phyloP scores from a whole-genome alignment of 768 basidiomycete genomes.

The Agaricus sinodeliciosus region DNA sequence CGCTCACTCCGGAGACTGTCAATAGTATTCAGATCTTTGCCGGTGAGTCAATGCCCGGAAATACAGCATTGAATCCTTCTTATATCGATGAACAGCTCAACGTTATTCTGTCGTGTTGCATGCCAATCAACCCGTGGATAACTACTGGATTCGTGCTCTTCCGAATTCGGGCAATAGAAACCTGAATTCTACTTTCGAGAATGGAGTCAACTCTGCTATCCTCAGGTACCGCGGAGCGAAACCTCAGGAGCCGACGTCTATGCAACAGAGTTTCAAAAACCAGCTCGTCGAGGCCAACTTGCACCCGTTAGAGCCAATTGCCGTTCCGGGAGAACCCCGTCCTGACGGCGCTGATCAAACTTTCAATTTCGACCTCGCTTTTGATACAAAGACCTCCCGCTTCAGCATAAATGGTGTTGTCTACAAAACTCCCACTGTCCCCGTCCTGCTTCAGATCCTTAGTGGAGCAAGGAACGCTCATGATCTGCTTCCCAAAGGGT shows the following conservation, averaged over 20 bases:
- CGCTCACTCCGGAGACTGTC: conserved; percentile 21
- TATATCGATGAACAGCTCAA: conserved; percentile 21
- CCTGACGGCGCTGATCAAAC: conserved; percentile 36
- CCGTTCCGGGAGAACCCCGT: conserved; percentile 26
- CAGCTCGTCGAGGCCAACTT: conserved; percentile 32
- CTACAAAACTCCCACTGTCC: conserved; percentile 18
- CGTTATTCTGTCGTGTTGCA: conserved; percentile 37
- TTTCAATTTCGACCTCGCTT: conserved; percentile 25
- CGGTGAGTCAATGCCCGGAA: conserved; percentile 30
- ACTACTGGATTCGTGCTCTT: conserved; percentile 49
- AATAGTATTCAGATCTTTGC: conserved; percentile 35
- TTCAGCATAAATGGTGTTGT: conserved; percentile 7
- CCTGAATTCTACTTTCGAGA: conserved; percentile 20
- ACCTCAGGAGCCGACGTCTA: conserved; percentile 29
- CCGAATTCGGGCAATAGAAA: conserved; percentile 17
- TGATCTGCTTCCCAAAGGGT: conserved; percentile 43
- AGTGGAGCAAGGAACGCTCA: conserved; percentile 42
- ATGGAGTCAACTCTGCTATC: conserved; percentile 38
- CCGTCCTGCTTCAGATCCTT: conserved; percentile 53
- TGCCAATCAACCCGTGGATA: conserved; percentile 35
- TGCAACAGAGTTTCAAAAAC: conserved; percentile 12
- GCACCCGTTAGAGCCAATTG: conserved; percentile 25
- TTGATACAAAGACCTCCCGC: conserved; percentile 12
- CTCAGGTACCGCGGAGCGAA: conserved; percentile 41
- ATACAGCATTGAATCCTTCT: conserved; percentile 27